phyloP scores from a whole-genome alignment of 2,329 filamentous ascomycete genomes.

The Alternaria incomplexa region DNA sequence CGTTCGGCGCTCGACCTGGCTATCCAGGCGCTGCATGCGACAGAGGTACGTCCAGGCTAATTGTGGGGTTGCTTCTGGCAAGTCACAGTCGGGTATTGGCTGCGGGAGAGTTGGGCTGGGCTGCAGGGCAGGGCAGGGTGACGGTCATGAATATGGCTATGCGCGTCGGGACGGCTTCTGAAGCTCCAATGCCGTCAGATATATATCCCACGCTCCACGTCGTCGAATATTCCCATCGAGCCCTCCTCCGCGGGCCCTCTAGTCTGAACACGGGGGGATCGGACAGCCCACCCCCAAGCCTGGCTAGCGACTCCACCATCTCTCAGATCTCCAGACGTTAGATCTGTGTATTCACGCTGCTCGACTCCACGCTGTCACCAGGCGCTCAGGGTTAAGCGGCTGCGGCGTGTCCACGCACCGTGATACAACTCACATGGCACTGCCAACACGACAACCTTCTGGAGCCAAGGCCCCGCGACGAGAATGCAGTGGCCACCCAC shows the following conservation, averaged over 20 bases:
- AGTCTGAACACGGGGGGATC: conserved; percentile 7
- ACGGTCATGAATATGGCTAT: conserved; percentile 3
- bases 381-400: conserved; percentile 20
- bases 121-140: conserved; percentile 16
- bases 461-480: conserved; percentile 16
- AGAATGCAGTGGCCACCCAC: conserved; percentile 20
- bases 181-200: conserved; percentile 2
- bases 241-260: background rate
- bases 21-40: conserved; percentile 15
- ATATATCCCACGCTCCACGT: conserved; percentile 2
- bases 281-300: conserved; percentile 5
- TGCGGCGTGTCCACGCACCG: conserved; percentile 20
- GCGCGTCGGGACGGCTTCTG: background rate
- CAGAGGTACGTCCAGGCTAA: conserved; percentile 6
- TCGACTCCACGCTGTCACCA: conserved; percentile 15
- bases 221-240: conserved; percentile 3
- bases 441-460: conserved; percentile 34
- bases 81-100: conserved; percentile 11
- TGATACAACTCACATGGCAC: conserved; percentile 27
- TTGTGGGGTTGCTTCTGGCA: conserved; percentile 18
- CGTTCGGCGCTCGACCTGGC: background rate
- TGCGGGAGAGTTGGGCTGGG: conserved; percentile 10
- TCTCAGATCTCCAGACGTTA: conserved; percentile 14
- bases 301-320: conserved; percentile 6
- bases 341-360: conserved; percentile 20